phyloP scores from a whole-genome alignment of 139 green algal species.

The Tetraselmis chui region DNA sequence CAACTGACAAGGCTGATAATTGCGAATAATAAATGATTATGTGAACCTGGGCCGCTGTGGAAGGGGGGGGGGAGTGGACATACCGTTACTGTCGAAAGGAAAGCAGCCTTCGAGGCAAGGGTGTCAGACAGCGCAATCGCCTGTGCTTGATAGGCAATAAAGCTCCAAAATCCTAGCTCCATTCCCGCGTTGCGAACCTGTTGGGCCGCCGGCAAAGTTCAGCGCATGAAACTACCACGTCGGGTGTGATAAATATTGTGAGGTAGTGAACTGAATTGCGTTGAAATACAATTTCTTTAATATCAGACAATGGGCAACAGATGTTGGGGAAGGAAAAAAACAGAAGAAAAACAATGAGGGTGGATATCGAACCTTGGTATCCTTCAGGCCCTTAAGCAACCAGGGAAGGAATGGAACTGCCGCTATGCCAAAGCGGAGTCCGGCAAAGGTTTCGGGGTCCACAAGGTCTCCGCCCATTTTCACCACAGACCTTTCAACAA shows the following conservation, averaged over 20 bases:
- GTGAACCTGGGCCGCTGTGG: no score
- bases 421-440: neutral
- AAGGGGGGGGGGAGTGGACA: no score
- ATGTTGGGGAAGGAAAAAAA: no score
- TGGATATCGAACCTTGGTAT: neutral
- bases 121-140: neutral
- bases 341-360: no score
- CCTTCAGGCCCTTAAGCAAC: neutral
- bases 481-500: neutral
- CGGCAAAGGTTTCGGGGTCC: neutral
- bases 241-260: no score
- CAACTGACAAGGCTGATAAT: no score
- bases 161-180: neutral
- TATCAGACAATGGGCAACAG: no score
- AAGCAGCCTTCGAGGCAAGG: neutral
- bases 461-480: neutral
- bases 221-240: no score
- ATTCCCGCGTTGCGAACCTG: neutral
- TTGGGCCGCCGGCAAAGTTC: no score
- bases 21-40: no score
- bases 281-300: no score
- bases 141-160: neutral
- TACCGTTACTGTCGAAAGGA: neutral
- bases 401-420: neutral
- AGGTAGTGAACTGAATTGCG: no score